These are phyloP conservation scores for Globisporangium orthogonon DNA, from an alignment of 352 stramenopile genomes.

Conservation along the genomic window DNA sequence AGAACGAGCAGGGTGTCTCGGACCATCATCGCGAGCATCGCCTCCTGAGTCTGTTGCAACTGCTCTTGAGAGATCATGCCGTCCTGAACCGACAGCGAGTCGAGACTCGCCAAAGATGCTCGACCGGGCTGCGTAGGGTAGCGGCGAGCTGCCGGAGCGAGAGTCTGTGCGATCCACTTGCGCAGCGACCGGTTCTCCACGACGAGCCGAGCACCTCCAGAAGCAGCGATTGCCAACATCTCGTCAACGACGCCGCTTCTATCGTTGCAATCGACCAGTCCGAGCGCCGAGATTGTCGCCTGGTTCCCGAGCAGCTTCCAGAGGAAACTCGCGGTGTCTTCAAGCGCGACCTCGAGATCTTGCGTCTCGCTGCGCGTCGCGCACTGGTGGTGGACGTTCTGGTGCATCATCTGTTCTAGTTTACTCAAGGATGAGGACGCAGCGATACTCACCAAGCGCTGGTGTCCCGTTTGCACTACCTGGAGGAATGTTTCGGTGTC, in stretches of 20 bases:
- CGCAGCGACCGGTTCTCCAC: conserved; percentile 10
- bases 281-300: conserved; percentile 2
- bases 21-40: conserved; percentile 16
- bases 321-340: conserved; percentile 2
- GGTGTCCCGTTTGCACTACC: background rate
- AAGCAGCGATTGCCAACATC: conserved; percentile 2
- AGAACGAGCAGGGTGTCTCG: conserved; percentile 37
- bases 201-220: background rate
- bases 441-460: conserved; percentile 16
- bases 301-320: conserved; percentile 5
- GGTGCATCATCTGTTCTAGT: conserved; percentile 44
- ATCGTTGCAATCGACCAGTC: background rate
- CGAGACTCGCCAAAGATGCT: background rate
- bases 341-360: conserved; percentile 18
- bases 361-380: conserved; percentile 22
- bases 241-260: conserved; percentile 1
- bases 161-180: conserved; percentile 13
- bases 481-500: background rate
- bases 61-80: background rate
- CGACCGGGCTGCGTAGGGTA: conserved; percentile 4
- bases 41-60: conserved; percentile 2
- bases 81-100: background rate
- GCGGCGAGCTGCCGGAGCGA: conserved; percentile 8
- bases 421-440: conserved; percentile 28
- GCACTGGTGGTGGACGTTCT: conserved; percentile 49